Evolutionary conservation across 2,329 filamentous ascomycete species (phyloP), one percentile per base, ranked within the genome.

Genomic region (Microcyclosporella mali): DNA sequence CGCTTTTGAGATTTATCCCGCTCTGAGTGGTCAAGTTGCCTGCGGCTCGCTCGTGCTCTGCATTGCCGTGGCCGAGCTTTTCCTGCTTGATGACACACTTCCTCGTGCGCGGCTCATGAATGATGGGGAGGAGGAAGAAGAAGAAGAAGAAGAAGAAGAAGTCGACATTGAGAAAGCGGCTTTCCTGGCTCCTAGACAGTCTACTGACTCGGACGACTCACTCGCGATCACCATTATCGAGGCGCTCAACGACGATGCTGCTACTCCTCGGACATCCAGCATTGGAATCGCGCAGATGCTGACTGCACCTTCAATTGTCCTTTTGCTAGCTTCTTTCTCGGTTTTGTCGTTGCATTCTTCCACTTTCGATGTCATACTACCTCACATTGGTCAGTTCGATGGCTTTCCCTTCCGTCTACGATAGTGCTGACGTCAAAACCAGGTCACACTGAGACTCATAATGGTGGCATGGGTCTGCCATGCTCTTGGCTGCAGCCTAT

Each of bases 261-360:
- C 51, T 1, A 28, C 38, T 4, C 55, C 59, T 11, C 43, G 37
- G 21, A 44, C 50, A 17, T 66, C 69, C 3, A 64, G 65, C 19
- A 70, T 72, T 46, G 64, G 63, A 41, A 66, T 72, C 45, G 53
- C 56, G 33, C 67, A 71, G 36, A 69, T 72, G 50, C 58, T 72
- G 40, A 66, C 65, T 14, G 69, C 70, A 0, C 70, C 70, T 2
- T 71, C 70, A 1, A 59, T 73, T 14, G 53, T 70, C 45, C 53
- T 70, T 47, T 56, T 73, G 25, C 56, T 76, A 55, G 57, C 70
- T 49, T 73, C 71, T 3, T 72, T 70, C 49, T 75, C 70, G 19
- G 72, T 73, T 29, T 71, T 73, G 27, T 77, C 74, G n/a, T 73
- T 73, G 55, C 77, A 76, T 41, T 71, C 72, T 10, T 71, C 69